A percentile compares a stretch with the other conserved stretches of the same genome.
Conservation (phyloP, 2,329 filamentous ascomycete species). For the Massarina eburnea region DNA sequence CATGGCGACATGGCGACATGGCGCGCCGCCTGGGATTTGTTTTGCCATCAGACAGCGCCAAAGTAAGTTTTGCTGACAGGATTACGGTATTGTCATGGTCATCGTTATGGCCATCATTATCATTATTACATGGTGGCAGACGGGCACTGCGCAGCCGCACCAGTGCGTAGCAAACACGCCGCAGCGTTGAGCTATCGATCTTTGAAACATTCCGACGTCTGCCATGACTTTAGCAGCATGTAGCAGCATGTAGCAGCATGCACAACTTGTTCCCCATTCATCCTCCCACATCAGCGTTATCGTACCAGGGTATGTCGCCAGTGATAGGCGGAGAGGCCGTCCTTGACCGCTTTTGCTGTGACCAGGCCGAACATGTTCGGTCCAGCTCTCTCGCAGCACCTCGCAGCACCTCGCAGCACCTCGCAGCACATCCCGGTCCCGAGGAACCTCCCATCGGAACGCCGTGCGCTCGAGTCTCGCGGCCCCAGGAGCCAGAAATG, state of each 20-base stretch:
- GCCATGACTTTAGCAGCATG: no score
- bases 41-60: neutral
- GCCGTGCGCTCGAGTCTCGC: no score
- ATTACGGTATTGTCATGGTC: neutral
- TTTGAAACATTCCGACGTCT: conserved; percentile 1
- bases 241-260: no score
- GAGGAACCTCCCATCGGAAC: conserved; percentile 28
- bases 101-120: neutral
- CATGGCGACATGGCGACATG: no score
- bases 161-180: neutral
- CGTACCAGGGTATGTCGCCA: no score
- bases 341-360: conserved; percentile 13
- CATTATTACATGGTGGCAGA: no score
- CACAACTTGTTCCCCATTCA: no score
- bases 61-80: no score
- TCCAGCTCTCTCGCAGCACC: conserved; percentile 11
- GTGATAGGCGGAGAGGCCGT: neutral
- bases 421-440: conserved; percentile 21
- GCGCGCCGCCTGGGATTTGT: conserved; percentile 14
- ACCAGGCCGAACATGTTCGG: conserved; percentile 24
- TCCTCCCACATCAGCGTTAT: no score
- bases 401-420: no score
- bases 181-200: neutral
- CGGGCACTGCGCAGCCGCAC: neutral
- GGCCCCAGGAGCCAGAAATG: conserved; percentile 14